A percentile compares a stretch with the other conserved stretches of the same genome.
phyloP scores from a whole-genome alignment of 768 basidiomycete species.

The Hysterangium stoloniferum region DNA sequence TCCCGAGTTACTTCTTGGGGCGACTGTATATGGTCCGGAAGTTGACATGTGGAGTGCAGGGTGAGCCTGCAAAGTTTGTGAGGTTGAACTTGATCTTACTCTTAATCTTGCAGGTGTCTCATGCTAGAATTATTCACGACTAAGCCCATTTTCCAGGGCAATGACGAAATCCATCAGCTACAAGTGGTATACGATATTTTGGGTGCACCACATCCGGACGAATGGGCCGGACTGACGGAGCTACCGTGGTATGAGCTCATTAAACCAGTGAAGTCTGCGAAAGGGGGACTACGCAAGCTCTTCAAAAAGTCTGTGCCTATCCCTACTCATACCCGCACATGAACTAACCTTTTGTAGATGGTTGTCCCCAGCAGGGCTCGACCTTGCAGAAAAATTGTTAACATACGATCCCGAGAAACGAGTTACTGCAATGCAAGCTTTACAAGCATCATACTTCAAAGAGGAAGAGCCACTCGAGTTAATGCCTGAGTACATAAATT shows the following conservation, averaged over 20 bases:
- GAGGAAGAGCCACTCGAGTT: constrained; percentile 68
- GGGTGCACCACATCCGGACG: constrained; percentile 77
- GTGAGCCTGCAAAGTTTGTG: constrained; percentile 36
- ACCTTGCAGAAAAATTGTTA: constrained; percentile 78
- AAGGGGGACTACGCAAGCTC: constrained; percentile 72
- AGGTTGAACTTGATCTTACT: constrained; percentile 1
- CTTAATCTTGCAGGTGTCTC: constrained; percentile 80
- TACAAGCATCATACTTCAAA: constrained; percentile 78
- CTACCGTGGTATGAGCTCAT: constrained; percentile 99
- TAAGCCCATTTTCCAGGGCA: constrained; percentile 96
- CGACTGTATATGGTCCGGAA: constrained; percentile 93
- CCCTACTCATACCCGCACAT: not conserved
- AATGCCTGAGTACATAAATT: constrained; percentile 68
- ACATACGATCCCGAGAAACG: constrained; percentile 74
- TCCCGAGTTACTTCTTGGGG: constrained; percentile 90
- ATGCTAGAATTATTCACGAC: constrained; percentile 96
- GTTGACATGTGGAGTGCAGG: constrained; percentile 99
- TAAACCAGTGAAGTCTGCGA: constrained; percentile 70
- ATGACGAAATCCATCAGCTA: constrained; percentile 95
- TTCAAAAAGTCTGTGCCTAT: constrained; percentile 64
- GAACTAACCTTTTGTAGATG: constrained; percentile 41
- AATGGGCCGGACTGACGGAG: constrained; percentile 76
- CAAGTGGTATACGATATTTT: constrained; percentile 87
- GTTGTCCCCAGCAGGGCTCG: constrained; percentile 78
- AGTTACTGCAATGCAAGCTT: constrained; percentile 70